Base-by-base conservation (phyloP, 1,284 basidiomycete genomes). In the Pseudozyma tsukubaensis region DNA sequence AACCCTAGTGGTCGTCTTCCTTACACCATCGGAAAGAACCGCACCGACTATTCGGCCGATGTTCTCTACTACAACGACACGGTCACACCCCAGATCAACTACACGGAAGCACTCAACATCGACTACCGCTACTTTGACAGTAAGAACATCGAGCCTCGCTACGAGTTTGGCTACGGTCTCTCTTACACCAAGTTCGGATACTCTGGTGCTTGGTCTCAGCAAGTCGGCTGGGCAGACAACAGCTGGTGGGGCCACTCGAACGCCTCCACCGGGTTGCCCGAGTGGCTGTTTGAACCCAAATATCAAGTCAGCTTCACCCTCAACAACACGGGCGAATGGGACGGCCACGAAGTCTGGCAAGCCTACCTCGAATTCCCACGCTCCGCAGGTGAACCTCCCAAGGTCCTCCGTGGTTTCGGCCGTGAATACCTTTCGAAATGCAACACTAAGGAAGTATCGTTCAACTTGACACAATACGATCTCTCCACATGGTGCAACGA, bases 111-210 rank as follows among this genome's bases (percentile, higher is more conserved):
- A 13, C 67, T 80, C 52, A 40, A 69, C 49, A 59, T 82, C 34
- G 80, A 80, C 69, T 80, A 79, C 54, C 69, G 77, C 32, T 59
- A 67, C 35, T 79, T 76, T 42, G 80, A 82, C 51, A 24, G 29
- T 24, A 59, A 76, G 29, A 59, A 63, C 44, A 80, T 80, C 48
- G 57, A 61, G 58, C 79, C 79, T 11, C 71, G 77, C 48, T 79
- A 61, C 63, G 72, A 60, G 55, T 82, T 82, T 36, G 80, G 80
- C 1, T 72, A 47, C 14, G 80, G 80, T 14, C 61, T 82, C 2
- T 79, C 77, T n/a, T 82, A 80, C 59, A 80, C 79, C 53, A 64
- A 61, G 37, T 82, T 81, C 39, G 43, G 18, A 7, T 82, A 81
- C 50, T 64, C 64, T 9, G 69, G 59, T 34, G 59, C 72, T 8